Base-by-base conservation (phyloP, 148 eudicot genomes). In the Tetragonia tetragonoides region DNA sequence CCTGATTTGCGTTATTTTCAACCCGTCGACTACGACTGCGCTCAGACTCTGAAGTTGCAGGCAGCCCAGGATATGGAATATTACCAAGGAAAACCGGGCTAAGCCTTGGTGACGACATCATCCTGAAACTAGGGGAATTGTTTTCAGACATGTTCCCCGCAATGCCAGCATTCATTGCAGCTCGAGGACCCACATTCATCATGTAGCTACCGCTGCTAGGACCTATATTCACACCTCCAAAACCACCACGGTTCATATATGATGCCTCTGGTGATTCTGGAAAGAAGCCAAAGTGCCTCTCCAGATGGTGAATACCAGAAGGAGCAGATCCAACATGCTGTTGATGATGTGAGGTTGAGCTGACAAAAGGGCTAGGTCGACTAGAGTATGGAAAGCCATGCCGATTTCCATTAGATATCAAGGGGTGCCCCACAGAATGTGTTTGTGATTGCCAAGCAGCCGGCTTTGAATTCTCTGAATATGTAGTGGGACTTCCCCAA, bases 281-380 rank as follows among this genome's bases (percentile, higher is more conserved):
- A 75, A 79, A 89, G 67, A 83, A 87, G 34, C 92, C 91, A 73
- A 87, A 86, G 65, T 88, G 89, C 81, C 92, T 83, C 77, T 89
- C 86, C 0, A 87, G 75, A 77, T 86, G 92, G 63, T 85, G 95
- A 77, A 87, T 74, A 10, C 87, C 90, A 41, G 95, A 83, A 59
- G 95, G 97, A 70, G 95, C 95, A 76, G 97, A 93, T 56, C 97
- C 97, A 72, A 87, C 88, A 79, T 87, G 89, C 65, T 88, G 89
- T 75, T 82, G 87, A 49, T 79, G 87, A 71, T 80, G 85, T 59
- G 84, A 86, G 53, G 88, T 67, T 37, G 88, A 76, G 82, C 75
- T 81, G 7, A 84, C 38, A 53, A 68, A 81, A 46, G 88, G 84
- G 63, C 85, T 85, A 77, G 75, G 84, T 39, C 81, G 90, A 74